Evolutionary conservation across 768 basidiomycete species (phyloP).

Genomic region (Psilocybe cubensis): DNA sequence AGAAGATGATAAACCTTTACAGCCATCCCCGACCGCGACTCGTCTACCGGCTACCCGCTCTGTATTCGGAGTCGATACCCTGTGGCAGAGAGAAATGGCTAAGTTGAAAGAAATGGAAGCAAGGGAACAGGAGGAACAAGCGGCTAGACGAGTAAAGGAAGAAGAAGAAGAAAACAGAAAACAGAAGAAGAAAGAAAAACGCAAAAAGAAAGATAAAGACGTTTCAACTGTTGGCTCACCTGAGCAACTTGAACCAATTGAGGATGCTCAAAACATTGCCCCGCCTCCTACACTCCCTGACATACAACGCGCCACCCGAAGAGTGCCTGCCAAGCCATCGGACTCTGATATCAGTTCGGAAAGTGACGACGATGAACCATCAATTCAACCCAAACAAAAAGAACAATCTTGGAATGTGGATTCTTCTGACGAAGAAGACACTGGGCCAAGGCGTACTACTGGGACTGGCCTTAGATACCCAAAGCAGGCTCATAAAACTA

Average conservation of each 20-base stretch:
- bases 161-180: constrained; percentile 49
- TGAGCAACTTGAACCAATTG: constrained; percentile 16
- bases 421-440: constrained; percentile 70
- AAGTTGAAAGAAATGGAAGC: constrained; percentile 82
- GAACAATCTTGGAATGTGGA: constrained; percentile 45
- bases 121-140: constrained; percentile 60
- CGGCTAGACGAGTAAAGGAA: constrained; percentile 49
- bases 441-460: constrained; percentile 56
- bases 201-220: constrained; percentile 46
- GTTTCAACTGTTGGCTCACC: constrained; percentile 11
- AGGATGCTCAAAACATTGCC: constrained; percentile 18
- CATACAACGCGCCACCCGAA: constrained; percentile 41
- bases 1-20: constrained; percentile 44
- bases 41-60: constrained; percentile 51
- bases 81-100: constrained; percentile 88
- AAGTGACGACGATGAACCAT: constrained; percentile 36
- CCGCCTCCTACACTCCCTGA: constrained; percentile 46
- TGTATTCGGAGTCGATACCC: constrained; percentile 92
- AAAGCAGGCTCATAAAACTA: constrained; percentile 25
- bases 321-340: constrained; percentile 39
- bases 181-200: constrained; percentile 50
- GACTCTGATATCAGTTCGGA: constrained; percentile 57
- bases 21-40: constrained; percentile 23
- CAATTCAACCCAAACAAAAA: constrained; percentile 15
- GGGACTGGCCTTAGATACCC: constrained; percentile 60